Evolutionary conservation across 2,329 filamentous ascomycete genomes (phyloP).

Genomic region (Aureobasidium musti): DNA sequence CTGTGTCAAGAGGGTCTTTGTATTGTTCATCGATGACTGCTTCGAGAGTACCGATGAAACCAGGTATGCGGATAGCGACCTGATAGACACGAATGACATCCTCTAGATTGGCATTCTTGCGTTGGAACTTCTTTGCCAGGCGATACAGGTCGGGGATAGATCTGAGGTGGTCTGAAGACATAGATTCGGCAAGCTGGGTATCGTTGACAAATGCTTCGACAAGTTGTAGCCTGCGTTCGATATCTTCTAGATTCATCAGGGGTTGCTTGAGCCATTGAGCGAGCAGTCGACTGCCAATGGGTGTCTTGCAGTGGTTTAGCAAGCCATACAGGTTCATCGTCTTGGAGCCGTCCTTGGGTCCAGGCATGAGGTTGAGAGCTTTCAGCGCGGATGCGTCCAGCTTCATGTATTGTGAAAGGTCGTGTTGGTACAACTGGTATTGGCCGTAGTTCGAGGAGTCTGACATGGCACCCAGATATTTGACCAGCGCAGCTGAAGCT

Average conservation of each 20-base stretch:
- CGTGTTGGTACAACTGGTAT: slow-evolving; percentile 95
- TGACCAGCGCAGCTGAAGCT: slow-evolving; percentile 88
- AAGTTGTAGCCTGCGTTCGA: slow-evolving; percentile 86
- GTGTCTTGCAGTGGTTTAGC: slow-evolving; percentile 96
- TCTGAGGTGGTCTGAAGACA: slow-evolving; percentile 94
- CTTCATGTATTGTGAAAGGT: slow-evolving; percentile 97
- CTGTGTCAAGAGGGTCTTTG: slow-evolving; percentile 78
- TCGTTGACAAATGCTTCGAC: slow-evolving; percentile 94
- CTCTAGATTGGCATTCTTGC: slow-evolving; percentile 85
- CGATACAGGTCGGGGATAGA: slow-evolving; percentile 94
- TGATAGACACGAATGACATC: slow-evolving; percentile 96
- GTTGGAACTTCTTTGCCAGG: slow-evolving; percentile 91
- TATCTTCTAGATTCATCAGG: slow-evolving; percentile 85
- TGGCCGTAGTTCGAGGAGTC: slow-evolving; percentile 96
- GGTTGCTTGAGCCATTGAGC: slow-evolving; percentile 98
- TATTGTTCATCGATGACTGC: slow-evolving; percentile 95
- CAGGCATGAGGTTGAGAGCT: slow-evolving; percentile 95
- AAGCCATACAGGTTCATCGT: slow-evolving; percentile 95
- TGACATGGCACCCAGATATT: slow-evolving; percentile 86
- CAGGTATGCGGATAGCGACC: slow-evolving; percentile 86
- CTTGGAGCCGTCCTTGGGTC: slow-evolving; percentile 90
- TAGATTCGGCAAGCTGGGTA: slow-evolving; percentile 88
- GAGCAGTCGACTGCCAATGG: slow-evolving; percentile 82
- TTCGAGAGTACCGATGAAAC: slow-evolving; percentile 85
- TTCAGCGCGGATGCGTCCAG: slow-evolving; percentile 91